Evolutionary conservation across 768 basidiomycete genomes (phyloP).

Genomic region (Mycena vulgaris): DNA sequence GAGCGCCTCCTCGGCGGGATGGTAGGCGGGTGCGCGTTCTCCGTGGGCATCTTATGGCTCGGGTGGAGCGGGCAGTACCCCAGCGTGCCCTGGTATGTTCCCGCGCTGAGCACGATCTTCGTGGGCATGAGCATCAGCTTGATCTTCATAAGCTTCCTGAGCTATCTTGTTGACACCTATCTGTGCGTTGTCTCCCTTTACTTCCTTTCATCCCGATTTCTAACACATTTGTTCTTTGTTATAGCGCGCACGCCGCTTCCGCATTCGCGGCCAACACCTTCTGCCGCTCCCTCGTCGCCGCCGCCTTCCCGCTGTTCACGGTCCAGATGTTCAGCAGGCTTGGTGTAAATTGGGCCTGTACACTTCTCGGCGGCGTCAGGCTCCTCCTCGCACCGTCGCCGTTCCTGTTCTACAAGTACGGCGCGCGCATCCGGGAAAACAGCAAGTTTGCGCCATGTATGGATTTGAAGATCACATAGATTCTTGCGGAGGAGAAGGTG

Average conservation of each 20-base stretch:
- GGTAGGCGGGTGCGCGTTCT: conserved; percentile 68
- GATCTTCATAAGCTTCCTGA: conserved; percentile 75
- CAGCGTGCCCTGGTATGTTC: conserved; percentile 72
- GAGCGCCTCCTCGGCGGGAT: conserved; percentile 69
- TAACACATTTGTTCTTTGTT: not conserved
- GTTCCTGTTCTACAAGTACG: conserved; percentile 80
- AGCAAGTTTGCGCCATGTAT: conserved; percentile 71
- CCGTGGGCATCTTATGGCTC: conserved; percentile 79
- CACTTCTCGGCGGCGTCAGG: conserved; percentile 70
- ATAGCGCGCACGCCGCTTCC: conserved; percentile 70
- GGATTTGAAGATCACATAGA: conserved; percentile 30
- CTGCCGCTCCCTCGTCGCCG: conserved; percentile 69
- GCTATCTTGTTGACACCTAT: conserved; percentile 74
- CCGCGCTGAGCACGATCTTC: conserved; percentile 65
- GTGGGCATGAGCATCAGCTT: conserved; percentile 65
- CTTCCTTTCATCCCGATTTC: too few relatives aligned
- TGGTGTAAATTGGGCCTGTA: conserved; percentile 66
- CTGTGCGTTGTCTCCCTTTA: conserved; percentile 51
- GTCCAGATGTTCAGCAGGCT: conserved; percentile 73
- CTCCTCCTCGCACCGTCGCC: conserved; percentile 75
- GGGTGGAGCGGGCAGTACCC: conserved; percentile 72
- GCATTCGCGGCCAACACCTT: conserved; percentile 77
- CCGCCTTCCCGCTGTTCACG: conserved; percentile 78
- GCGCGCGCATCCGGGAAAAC: conserved; percentile 66
- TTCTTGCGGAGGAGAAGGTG: conserved; percentile 25